Base-by-base conservation (phyloP, 495 filamentous ascomycete genomes). In the Tuber brumale region DNA sequence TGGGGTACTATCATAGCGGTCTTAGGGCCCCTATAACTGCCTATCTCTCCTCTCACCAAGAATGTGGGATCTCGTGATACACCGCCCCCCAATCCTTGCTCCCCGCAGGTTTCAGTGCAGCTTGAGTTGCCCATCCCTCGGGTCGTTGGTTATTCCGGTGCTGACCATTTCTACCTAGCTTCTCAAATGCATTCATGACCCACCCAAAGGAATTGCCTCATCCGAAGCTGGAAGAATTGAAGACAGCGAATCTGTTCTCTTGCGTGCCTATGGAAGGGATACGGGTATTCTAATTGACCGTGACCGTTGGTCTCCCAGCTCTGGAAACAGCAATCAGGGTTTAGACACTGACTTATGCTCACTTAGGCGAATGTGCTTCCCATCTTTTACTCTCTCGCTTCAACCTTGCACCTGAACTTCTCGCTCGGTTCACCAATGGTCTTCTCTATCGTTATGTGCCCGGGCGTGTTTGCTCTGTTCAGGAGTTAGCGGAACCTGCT, bases 261-360 rank as follows among this genome's bases (percentile, higher is more conserved):
- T 99, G 82, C 90, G 95, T 78, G 95, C 95, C 72, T 99, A 98
- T 84, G 95, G 95, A 79, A 90, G 95, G 83, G 94, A 94, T 74
- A 97, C 95, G 75, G 93, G 96, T 82, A 88, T 98, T 72, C 89
- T 99, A 78, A 98, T 99, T 85, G 96, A 99, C 86, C 92, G 95
- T 75, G 92, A 97, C 86, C 91, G 95, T 90, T 91, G 88, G 89
- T 89, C 83, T 35, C 84, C 61, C 69, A 61, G 70, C 35, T 70
- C 18, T 48, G 12, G 51, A n/a, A 35, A 66, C 3, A 35, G 31
- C 57, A 66, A 7, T 27, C 57, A 66, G 57, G 10, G 57, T 31
- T 66, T 19, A 35, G 57, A 14, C 14, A 19, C 57, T 66, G 27
- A 66, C 27, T 35, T 35, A n/a, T 66, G 27, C 8, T 35, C 57